A percentile compares a stretch with the other conserved stretches of the same genome.
phyloP scores from a whole-genome alignment of 495 filamentous ascomycete species.

The Astrothelium subdiscretum region DNA sequence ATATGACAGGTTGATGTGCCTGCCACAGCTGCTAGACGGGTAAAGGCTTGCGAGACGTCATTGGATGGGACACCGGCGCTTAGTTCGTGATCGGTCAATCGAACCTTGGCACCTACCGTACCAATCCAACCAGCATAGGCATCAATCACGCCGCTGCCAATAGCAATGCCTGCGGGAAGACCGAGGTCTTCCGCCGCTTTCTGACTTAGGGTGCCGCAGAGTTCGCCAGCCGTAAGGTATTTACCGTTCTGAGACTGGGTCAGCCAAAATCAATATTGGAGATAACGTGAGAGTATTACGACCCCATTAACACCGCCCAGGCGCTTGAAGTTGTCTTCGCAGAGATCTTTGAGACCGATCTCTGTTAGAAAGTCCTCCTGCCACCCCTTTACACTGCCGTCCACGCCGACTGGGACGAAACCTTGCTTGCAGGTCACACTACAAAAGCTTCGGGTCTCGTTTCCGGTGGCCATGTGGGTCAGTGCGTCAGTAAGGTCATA shows the following conservation, averaged over 20 bases:
- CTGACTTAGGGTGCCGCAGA: slow-evolving; percentile 73
- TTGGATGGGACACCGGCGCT: slow-evolving; percentile 51
- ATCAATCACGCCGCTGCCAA: slow-evolving; percentile 94
- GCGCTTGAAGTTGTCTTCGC: slow-evolving; percentile 73
- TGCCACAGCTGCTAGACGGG: slow-evolving; percentile 85
- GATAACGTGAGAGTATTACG: slow-evolving; percentile 43
- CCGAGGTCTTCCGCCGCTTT: slow-evolving; percentile 76
- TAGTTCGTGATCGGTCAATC: slow-evolving; percentile 46
- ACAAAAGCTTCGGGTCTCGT: slow-evolving; percentile 83
- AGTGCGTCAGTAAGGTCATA: slow-evolving; percentile 91
- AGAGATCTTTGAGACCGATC: slow-evolving; percentile 75
- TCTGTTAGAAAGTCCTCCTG: slow-evolving; percentile 80
- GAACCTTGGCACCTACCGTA: slow-evolving; percentile 90
- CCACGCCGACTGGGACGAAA: slow-evolving; percentile 86
- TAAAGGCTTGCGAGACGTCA: slow-evolving; percentile 83
- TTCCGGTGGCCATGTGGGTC: slow-evolving; percentile 91
- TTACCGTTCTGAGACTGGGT: slow-evolving; percentile 60
- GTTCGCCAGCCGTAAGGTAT: slow-evolving; percentile 80
- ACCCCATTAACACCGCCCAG: slow-evolving; percentile 89
- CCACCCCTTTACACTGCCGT: slow-evolving; percentile 97
- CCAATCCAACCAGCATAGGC: slow-evolving; percentile 98
- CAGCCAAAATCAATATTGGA: slow-evolving; percentile 7
- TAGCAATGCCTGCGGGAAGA: slow-evolving; percentile 74
- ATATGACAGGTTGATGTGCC: slow-evolving; percentile 96
- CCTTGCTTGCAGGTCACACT: slow-evolving; percentile 94